These are phyloP conservation scores for Miscanthus lutarioriparius DNA, from an alignment of 176 grass and related monocot genomes.

Conservation along the genomic window DNA sequence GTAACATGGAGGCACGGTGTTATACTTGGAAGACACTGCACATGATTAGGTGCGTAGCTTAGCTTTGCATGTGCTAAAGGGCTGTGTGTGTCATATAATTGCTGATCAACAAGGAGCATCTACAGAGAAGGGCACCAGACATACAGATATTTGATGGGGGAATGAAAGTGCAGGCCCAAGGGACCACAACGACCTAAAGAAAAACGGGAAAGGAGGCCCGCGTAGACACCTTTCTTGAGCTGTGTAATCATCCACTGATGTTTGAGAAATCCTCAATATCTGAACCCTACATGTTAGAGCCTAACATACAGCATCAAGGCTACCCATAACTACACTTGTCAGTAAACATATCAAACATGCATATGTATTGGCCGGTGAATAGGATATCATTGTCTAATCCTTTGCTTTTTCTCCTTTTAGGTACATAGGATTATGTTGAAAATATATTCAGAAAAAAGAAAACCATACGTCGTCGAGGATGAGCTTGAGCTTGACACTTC, in stretches of 20 bases:
- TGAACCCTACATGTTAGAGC: background rate
- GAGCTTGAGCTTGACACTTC: constrained; percentile 42
- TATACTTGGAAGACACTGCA: constrained; percentile 1
- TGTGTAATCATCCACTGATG: constrained; percentile 21
- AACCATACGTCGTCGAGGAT: background rate
- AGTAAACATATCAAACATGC: background rate
- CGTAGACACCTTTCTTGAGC: constrained; percentile 12
- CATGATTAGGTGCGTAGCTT: background rate
- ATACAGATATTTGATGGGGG: constrained; percentile 9
- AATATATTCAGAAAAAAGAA: constrained; percentile 2
- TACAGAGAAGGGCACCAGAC: background rate
- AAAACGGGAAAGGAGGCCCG: background rate
- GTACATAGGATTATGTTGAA: constrained; percentile 11
- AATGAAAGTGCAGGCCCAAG: constrained; percentile 20
- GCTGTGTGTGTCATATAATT: background rate
- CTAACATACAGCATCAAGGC: background rate
- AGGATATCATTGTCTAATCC: background rate
- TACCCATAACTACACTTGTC: constrained; percentile 13
- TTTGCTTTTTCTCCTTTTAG: constrained; percentile 21
- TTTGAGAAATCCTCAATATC: constrained; percentile 8
- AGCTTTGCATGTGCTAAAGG: constrained; percentile 5
- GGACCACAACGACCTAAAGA: constrained; percentile 11
- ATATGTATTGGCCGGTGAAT: constrained; percentile 18
- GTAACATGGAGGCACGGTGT: background rate
- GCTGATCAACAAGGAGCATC: background rate